Base-by-base conservation (phyloP, 2,329 filamentous ascomycete genomes). In the Ilyonectria sp. region DNA sequence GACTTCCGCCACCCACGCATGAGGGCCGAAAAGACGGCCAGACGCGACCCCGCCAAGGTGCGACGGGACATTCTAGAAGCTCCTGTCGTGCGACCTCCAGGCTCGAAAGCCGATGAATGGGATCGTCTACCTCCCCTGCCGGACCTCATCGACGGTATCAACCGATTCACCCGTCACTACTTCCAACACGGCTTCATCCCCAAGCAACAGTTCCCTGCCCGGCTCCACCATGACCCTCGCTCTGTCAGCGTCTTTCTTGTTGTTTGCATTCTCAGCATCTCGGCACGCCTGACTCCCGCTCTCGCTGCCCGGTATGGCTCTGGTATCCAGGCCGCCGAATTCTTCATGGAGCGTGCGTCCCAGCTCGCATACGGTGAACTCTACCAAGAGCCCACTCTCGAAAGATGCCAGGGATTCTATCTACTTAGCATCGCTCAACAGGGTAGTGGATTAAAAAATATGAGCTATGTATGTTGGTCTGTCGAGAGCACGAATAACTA, bases 161-260 rank as follows among this genome's bases (percentile, higher is more conserved):
- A 85, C 64, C 83, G 82, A 47, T 89, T 90, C 70, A 88, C 84
- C 1, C 79, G 79, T 7, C 83, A 88, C 70, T 90, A 88, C 74
- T 89, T 89, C 69, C 88, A 90, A 75, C 83, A 90, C 7, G 86
- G 88, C 26, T 90, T 90, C 72, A 86, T 90, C 37, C 86, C 85
- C 6, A 89, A 87, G 76, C 80, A 85, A 26, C 78, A 82, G 57
- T 89, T 89, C 59, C 79, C 82, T 1, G 78, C 83, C 26, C 81
- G 81, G 7, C 79, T 90, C n/a, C 80, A 79, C 44, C 81, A 81
- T 4, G 82, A 87, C 60, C 80, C 82, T 31, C 80, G 80, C 15
- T 84, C 84, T n/a, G 80, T 87, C 69, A 87, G 84, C 75, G 80
- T 85, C 21, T 90, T 90, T 65, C 81, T 90, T 26, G 79, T 90